These are phyloP conservation scores for Hanseniaspora occidentalis DNA, from an alignment of 805 yeast species.

Conservation along the genomic window DNA sequence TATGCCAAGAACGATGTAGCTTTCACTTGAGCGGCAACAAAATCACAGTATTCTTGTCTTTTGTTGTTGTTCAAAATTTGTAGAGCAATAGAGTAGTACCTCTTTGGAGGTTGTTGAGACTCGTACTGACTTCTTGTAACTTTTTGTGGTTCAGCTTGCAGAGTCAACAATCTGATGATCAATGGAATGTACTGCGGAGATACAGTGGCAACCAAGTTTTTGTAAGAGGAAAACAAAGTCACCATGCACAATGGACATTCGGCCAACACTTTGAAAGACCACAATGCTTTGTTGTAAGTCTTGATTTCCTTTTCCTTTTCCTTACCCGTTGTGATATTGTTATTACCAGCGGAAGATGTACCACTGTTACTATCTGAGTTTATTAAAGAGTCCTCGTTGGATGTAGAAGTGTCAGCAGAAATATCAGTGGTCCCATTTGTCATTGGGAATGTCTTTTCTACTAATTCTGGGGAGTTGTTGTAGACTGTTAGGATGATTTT, in stretches of 20 bases:
- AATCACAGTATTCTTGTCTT: conserved; percentile 73
- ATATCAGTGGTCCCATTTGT: conserved; percentile 2
- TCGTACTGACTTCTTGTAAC: conserved; percentile 48
- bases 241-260: conserved; percentile 98
- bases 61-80: conserved; percentile 67
- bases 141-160: conserved; percentile 76
- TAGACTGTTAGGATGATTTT: conserved; percentile 66
- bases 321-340: not conserved
- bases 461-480: conserved; percentile 64
- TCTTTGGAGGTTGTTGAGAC: conserved; percentile 61
- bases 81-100: conserved; percentile 49
- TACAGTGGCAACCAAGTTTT: conserved; percentile 56
- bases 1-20: conserved; percentile 93
- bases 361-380: not conserved
- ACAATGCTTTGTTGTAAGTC: conserved; percentile 38
- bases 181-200: conserved; percentile 71
- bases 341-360: not conserved
- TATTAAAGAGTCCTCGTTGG: not conserved
- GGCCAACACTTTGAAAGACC: conserved; percentile 79
- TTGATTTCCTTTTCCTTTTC: not conserved
- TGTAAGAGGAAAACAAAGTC: conserved; percentile 77
- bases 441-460: conserved; percentile 46
- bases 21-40: conserved; percentile 85
- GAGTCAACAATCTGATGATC: conserved; percentile 56
- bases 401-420: not conserved